Evolutionary conservation across 1,284 basidiomycete genomes (phyloP).

Genomic region (Puccinia coronata): DNA sequence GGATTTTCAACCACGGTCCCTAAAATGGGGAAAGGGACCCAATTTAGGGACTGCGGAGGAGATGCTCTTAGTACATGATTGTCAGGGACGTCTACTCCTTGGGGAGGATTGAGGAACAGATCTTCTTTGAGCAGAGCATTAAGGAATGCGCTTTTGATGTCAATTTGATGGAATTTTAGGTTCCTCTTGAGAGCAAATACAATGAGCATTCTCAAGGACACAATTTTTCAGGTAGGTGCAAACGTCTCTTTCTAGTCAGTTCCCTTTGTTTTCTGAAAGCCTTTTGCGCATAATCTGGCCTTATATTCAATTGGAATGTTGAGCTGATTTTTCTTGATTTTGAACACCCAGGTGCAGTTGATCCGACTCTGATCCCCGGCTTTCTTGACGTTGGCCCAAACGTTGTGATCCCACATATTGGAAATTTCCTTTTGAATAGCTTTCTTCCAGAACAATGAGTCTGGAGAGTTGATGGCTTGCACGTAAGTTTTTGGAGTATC

Average conservation of each 20-base stretch:
- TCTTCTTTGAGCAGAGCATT: slow-evolving; percentile 1
- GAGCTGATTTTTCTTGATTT: slow-evolving; percentile 3
- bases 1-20: too few species aligned
- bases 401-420: neutral
- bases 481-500: neutral
- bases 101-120: neutral
- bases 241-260: neutral
- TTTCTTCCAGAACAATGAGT: neutral
- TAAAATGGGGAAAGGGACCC: too few species aligned
- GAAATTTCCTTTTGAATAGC: neutral
- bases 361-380: neutral
- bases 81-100: neutral
- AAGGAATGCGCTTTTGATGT: too few species aligned
- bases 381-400: neutral
- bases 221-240: neutral
- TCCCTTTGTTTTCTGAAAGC: neutral
- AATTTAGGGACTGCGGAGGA: too few species aligned
- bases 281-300: neutral
- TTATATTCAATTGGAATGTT: neutral
- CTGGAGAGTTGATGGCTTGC: neutral
- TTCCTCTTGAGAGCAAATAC: neutral
- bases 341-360: slow-evolving; percentile 15
- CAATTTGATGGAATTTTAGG: slow-evolving; percentile 8
- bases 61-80: too few species aligned
- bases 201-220: neutral